These are phyloP conservation scores for Colletotrichum sp. DNA, from an alignment of 2,329 filamentous ascomycete species.

Conservation along the genomic window DNA sequence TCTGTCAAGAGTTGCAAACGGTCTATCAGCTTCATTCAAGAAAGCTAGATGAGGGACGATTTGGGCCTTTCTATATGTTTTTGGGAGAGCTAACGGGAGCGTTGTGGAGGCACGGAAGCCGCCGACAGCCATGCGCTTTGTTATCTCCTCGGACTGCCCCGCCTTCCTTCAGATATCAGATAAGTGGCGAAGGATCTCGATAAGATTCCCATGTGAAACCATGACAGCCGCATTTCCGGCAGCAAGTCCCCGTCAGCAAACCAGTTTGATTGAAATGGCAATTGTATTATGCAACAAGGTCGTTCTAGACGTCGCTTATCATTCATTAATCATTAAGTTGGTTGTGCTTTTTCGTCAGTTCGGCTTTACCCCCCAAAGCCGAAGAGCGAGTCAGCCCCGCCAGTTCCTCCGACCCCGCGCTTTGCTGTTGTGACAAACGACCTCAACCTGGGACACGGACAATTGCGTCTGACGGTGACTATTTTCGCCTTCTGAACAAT, in stretches of 20 bases:
- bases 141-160: slow-evolving; percentile 8
- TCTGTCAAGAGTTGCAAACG: not conserved
- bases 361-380: not conserved
- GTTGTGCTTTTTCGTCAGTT: not conserved
- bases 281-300: not conserved
- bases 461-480: too few species aligned
- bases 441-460: rapidly evolving
- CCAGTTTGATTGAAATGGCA: not conserved
- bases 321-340: not conserved
- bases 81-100: not conserved
- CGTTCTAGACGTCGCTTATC: not conserved
- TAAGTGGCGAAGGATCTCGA: not conserved
- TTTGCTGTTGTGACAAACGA: not conserved
- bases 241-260: not conserved
- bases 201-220: not conserved
- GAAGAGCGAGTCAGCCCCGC: not conserved
- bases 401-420: not conserved
- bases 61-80: not conserved
- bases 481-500: not conserved
- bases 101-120: slow-evolving; percentile 9
- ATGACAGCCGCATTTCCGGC: not conserved
- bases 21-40: not conserved
- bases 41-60: rapidly evolving
- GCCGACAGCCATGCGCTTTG: slow-evolving; percentile 5
- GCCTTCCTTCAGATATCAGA: not conserved